Percentiles rank a stretch among this genome's conserved stretches.
Evolutionary conservation across 805 yeast species (phyloP).

Genomic region (Starmerella vaccinii): DNA sequence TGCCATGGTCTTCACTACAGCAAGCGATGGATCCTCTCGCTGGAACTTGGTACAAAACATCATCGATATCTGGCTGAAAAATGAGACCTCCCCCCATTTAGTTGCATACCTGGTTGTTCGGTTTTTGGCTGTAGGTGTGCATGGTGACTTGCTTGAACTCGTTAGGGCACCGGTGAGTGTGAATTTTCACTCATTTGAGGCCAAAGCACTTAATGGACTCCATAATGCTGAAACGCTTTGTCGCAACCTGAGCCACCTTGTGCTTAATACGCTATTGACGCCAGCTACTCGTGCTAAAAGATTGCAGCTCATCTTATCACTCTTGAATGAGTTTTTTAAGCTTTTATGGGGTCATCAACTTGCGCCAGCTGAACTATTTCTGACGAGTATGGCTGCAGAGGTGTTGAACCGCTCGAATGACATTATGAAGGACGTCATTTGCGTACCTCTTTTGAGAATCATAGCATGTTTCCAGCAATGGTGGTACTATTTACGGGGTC

Average conservation of each 20-base stretch:
- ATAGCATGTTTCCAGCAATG: background rate
- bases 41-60: background rate
- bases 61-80: background rate
- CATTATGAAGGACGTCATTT: no score
- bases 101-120: background rate
- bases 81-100: background rate
- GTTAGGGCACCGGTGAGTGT: no score
- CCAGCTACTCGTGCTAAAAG: background rate
- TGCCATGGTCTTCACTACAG: background rate
- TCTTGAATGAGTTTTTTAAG: background rate
- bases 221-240: background rate
- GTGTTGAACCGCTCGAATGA: background rate
- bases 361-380: background rate
- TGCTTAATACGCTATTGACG: background rate
- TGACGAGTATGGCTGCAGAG: background rate
- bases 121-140: background rate
- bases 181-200: no score
- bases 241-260: background rate
- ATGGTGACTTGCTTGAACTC: background rate
- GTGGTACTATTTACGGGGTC: background rate
- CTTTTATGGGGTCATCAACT: background rate
- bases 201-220: background rate
- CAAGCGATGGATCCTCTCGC: background rate
- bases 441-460: background rate
- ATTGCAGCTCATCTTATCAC: background rate